Base-by-base conservation (phyloP, 306 rosid genomes). In the Rubus idaeus region DNA sequence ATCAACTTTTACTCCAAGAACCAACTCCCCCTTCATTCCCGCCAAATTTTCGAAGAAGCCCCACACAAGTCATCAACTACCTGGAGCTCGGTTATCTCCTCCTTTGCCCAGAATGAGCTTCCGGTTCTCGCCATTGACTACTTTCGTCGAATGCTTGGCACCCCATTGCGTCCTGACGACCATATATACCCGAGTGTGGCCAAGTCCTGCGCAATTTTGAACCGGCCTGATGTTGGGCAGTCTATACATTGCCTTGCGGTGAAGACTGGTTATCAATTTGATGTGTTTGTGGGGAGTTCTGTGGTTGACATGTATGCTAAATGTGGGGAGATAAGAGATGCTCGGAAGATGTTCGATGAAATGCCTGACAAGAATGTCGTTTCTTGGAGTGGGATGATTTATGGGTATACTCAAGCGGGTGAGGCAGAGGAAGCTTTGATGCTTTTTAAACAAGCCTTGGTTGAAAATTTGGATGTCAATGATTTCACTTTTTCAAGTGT, bases 341-440 rank as follows among this genome's bases (percentile, higher is more conserved):
- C 97, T 0, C 88, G 92, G 41, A 78, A 78, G 5, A 16, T 89
- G 91, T 90, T 91, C 10, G 90, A 90, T 21, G 88, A 85, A 87
- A 91, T 91, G 96, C 96, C 93, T 13, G 69, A 86, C 0, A 84
- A 63, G 74, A 94, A 91, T 70, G 93, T 91, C 61, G 97, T 94
- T 52, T 89, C 96, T 60, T 94, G 97, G 96, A 87, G 90, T 58
- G 96, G 91, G 74, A 84, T 91, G 90, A 94, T 94, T 72, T 94
- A 84, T 62, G 98, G 95, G 66, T 90, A 88, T 56, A 77, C 87
- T 63, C 90, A 85, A 21, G 17, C 87, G 79, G 91, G 96, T 46
- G 88, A 82, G 58, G 89, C 89, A 18, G 89, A 86, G 82, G 96
- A 90, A 70, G 95, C 96, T 39, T 44, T 89, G 75, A 47, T 69